phyloP scores from a whole-genome alignment of 116 monocot genomes.

The Trichopus zeylanicus region DNA sequence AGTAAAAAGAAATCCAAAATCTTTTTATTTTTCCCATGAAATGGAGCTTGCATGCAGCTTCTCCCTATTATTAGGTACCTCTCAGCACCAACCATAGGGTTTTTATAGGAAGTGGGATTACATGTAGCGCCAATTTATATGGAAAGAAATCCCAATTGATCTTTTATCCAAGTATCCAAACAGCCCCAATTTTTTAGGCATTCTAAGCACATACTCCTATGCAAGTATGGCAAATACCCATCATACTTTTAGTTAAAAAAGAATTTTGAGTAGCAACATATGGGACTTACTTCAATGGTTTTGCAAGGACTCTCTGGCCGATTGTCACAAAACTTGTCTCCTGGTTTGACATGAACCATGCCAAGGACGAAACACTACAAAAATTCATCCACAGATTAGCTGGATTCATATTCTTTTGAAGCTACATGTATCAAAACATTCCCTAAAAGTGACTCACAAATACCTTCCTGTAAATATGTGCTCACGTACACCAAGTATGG shows the following conservation, averaged over 20 bases:
- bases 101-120: no score
- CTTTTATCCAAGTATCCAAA: no score
- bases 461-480: conserved; percentile 99
- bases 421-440: not conserved
- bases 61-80: no score
- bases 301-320: conserved; percentile 88
- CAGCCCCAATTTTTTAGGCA: no score
- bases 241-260: not conserved
- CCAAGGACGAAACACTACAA: conserved; percentile 96
- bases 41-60: no score
- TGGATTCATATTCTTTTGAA: not conserved
- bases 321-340: conserved; percentile 99
- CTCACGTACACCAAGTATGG: conserved; percentile 96
- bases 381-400: conserved; percentile 7
- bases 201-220: no score
- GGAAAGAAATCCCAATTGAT: no score
- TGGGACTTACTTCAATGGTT: conserved; percentile 71
- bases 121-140: no score
- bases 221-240: no score
- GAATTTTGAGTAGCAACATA: not conserved
- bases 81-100: no score
- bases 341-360: conserved; percentile 98
- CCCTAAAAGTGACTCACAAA: not conserved
- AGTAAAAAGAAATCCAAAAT: no score
- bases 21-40: no score